A percentile compares a stretch with the other conserved stretches of the same genome.
Conservation (phyloP, 2,329 filamentous ascomycete genomes). For the Cladosporium austrohemisphaericum region DNA sequence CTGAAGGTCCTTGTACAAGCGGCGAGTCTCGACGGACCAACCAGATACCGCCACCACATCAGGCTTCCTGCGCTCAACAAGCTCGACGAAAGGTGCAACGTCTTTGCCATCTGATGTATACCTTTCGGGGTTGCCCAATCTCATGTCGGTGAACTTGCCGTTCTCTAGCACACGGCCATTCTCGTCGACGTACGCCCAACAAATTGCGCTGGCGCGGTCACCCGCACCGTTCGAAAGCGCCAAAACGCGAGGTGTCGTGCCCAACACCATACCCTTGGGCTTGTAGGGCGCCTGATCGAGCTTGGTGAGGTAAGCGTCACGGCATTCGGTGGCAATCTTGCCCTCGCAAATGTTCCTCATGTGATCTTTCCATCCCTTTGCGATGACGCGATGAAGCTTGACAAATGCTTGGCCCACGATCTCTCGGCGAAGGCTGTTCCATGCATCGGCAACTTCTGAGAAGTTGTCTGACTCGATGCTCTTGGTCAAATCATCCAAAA, state of each 20-base stretch:
- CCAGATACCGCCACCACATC: slow-evolving; percentile 90
- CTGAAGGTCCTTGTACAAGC: slow-evolving; percentile 75
- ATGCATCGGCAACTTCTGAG: slow-evolving; percentile 89
- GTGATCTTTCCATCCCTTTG: slow-evolving; percentile 90
- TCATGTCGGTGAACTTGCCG: slow-evolving; percentile 78
- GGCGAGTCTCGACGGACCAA: slow-evolving; percentile 81
- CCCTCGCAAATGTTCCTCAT: slow-evolving; percentile 92
- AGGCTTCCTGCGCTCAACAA: slow-evolving; percentile 74
- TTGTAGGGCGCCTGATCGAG: slow-evolving; percentile 96
- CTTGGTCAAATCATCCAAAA: slow-evolving; percentile 70
- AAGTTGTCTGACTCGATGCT: slow-evolving; percentile 94
- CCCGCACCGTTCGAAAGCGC: slow-evolving; percentile 83
- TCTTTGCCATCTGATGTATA: slow-evolving; percentile 61
- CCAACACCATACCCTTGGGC: slow-evolving; percentile 85
- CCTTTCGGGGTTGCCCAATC: slow-evolving; percentile 63
- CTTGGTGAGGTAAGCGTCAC: slow-evolving; percentile 82
- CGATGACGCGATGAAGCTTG: slow-evolving; percentile 78
- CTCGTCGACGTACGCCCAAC: slow-evolving; percentile 91
- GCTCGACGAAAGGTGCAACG: slow-evolving; percentile 68
- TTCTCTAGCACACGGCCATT: slow-evolving; percentile 85
- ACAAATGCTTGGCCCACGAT: slow-evolving; percentile 75
- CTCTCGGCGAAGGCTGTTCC: slow-evolving; percentile 84
- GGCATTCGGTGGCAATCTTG: slow-evolving; percentile 79
- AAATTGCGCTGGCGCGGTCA: slow-evolving; percentile 73
- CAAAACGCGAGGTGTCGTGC: slow-evolving; percentile 81